Base-by-base conservation (phyloP, 352 stramenopile genomes). In the Pythium aphanidermatum region DNA sequence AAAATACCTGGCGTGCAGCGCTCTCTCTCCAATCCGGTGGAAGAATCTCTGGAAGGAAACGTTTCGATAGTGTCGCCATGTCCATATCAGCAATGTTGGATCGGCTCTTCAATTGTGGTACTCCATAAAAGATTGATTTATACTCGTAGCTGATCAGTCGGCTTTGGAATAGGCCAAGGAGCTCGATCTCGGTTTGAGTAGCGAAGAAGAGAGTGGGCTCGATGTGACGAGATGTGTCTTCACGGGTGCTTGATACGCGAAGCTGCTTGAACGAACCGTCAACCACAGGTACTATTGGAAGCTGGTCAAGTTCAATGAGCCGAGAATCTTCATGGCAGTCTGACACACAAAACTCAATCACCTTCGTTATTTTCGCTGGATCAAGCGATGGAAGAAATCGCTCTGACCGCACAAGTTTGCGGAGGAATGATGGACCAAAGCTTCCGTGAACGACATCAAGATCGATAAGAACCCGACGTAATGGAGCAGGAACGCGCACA, bases 321-420 rank as follows among this genome's bases (percentile, higher is more conserved):
- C 44, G 38, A 1, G 43, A 29, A 11, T 27, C 6, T n/a, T 60
- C 37, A 16, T 31, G 31, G 11, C 10, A 30, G 36, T 55, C 52
- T 7, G 46, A 45, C 12, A 60, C 21, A 33, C 52, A 55, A 17
- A 60, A 60, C 30, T 54, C 7, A 24, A 60, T 60, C 17, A 51
- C 44, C 20, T 31, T 37, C 14, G 16, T 34, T 12, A 25, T 33
- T 36, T 41, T 39, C 3, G 10, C 5, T 7, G 12, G 5, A 26
- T 54, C 52, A 9, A 60, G 20, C 23, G 52, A 41, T 5, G 52
- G 29, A 5, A 60, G 39, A 31, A 60, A 46, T 20, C 21, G 38
- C 28, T 20, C 38, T 6, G 36, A 46, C 3, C 38, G 43, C 24
- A 60, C 26, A 10, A 60, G 14, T 14, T 38, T 51, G n/a, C 52